Base-by-base conservation (phyloP, 192 early-diverging fungal species). In the Mortierella hygrophila region DNA sequence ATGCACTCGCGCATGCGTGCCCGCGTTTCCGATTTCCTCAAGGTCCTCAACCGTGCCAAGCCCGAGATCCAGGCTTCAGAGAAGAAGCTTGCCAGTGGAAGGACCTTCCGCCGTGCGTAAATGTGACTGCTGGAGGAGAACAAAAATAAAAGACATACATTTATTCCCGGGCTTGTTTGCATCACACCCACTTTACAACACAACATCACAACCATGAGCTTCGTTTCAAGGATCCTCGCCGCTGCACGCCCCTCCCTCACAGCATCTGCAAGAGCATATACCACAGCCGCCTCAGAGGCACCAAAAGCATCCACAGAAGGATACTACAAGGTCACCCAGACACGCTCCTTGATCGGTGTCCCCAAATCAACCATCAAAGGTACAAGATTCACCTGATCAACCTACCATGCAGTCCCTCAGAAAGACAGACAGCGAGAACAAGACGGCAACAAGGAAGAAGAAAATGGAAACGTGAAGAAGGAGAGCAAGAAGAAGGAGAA, bases 1-100 rank as follows among this genome's bases (percentile, higher is more conserved):
- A 97, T 99, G 97, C 97, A 99, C 90, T 97, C 97, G 23, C 94
- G 98, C 57, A 98, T 99, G 97, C 90, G 98, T 69, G 93, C 96
- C 68, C 94, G 98, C 52, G 98, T 99, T 60, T 93, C 94, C 78
- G 97, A 96, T 73, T 98, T 99, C 90, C 90, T 99, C 83, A 99
- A 98, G 94, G 97, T 99, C 13, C 92, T 99, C 76, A 99, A 99
- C 91, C 93, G 98, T 72, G 98, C 98, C 78, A 99, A 97, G 90
- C 98, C 98, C 32, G 98, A 99, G 73, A 89, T 92, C n/a, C 89
- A 90, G 70, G 82, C 88, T 72, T 90, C 89, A 2, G 96, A 97
- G 75, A 96, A 94, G 92, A 96, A 95, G 78, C 93, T 94, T 5
- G 94, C 90, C 13, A 93, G 82, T 32, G 82, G 82, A 78, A 77